phyloP scores from a whole-genome alignment of 2,329 filamentous ascomycete species.

The Cyphellophora attinorum region DNA sequence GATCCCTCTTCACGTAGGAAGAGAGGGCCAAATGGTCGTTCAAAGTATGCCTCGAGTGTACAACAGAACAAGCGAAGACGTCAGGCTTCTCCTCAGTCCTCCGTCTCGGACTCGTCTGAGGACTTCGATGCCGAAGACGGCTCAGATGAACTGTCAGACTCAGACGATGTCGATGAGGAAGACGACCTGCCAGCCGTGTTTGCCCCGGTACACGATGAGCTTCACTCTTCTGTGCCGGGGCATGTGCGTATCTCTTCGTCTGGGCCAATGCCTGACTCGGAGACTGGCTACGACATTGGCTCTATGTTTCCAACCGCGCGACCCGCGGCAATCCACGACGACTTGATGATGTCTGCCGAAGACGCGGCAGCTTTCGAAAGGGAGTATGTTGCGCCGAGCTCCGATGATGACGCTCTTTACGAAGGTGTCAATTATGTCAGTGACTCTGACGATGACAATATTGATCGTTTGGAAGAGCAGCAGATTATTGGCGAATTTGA shows the following conservation, averaged over 20 bases:
- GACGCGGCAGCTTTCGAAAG: too few relatives aligned
- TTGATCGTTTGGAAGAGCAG: constrained; percentile 45
- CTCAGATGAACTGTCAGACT: constrained; percentile 19
- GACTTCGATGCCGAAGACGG: constrained; percentile 14
- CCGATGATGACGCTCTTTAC: constrained; percentile 38
- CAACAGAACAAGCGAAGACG: constrained; percentile 11
- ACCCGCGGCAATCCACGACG: too few relatives aligned
- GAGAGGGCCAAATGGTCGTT: constrained; percentile 2
- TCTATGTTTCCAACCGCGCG: too few relatives aligned
- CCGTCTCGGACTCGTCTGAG: constrained; percentile 8
- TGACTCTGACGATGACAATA: constrained; percentile 70
- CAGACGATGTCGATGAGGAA: constrained; percentile 30
- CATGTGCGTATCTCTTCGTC: too few relatives aligned
- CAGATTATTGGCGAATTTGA: constrained; percentile 39
- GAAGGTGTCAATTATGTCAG: constrained; percentile 70
- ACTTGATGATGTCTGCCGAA: too few relatives aligned
- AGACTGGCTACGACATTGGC: too few relatives aligned
- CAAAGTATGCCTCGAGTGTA: constrained; percentile 4
- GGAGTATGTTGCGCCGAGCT: too few relatives aligned
- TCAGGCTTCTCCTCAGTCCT: constrained; percentile 6
- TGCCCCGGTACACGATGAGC: constrained; percentile 32
- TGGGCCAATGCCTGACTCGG: too few relatives aligned
- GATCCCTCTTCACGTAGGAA: constrained; percentile 7
- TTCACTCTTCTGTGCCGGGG: too few relatives aligned
- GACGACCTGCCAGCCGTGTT: constrained; percentile 30